Percentiles rank a stretch among this genome's conserved stretches.
Evolutionary conservation across 345 rosid genomes (phyloP).

Genomic region (Iberis pinnata): DNA sequence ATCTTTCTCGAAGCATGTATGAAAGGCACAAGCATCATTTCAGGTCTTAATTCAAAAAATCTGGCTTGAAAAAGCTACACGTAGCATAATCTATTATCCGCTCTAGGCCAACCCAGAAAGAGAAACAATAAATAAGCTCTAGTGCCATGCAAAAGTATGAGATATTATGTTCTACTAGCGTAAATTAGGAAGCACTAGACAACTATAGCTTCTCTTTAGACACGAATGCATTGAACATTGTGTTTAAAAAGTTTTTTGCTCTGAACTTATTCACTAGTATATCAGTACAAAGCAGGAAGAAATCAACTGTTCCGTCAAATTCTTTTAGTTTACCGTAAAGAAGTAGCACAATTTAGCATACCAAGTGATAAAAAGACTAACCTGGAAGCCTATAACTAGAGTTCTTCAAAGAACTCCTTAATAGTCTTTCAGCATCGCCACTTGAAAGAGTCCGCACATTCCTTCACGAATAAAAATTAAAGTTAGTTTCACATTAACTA

Average conservation of each 20-base stretch:
- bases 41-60: slow-evolving; percentile 5
- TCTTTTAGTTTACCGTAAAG: slow-evolving; percentile 1
- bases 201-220: slow-evolving; percentile 6
- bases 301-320: slow-evolving; percentile 10
- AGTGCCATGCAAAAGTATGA: slow-evolving; percentile 4
- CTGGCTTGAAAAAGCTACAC: not conserved
- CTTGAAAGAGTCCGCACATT: slow-evolving; percentile 71
- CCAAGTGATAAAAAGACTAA: slow-evolving; percentile 31
- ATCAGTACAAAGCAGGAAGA: slow-evolving; percentile 4
- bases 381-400: slow-evolving; percentile 78
- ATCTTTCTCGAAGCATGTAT: slow-evolving; percentile 19
- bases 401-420: slow-evolving; percentile 47
- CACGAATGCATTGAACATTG: not conserved
- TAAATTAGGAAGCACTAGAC: slow-evolving; percentile 8
- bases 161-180: slow-evolving; percentile 14
- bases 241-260: slow-evolving; percentile 11
- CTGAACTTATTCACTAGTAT: slow-evolving; percentile 4
- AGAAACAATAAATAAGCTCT: not conserved
- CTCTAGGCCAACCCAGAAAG: slow-evolving; percentile 9
- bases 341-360: slow-evolving; percentile 16
- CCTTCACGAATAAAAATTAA: slow-evolving; percentile 40
- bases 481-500: slow-evolving; percentile 17
- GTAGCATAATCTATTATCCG: slow-evolving; percentile 9
- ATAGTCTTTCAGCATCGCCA: slow-evolving; percentile 62
- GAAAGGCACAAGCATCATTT: not conserved